Percentiles rank a stretch among this genome's conserved stretches.
Evolutionary conservation across 78 protist genomes (phyloP).

Genomic region (Isochrysis galbana): DNA sequence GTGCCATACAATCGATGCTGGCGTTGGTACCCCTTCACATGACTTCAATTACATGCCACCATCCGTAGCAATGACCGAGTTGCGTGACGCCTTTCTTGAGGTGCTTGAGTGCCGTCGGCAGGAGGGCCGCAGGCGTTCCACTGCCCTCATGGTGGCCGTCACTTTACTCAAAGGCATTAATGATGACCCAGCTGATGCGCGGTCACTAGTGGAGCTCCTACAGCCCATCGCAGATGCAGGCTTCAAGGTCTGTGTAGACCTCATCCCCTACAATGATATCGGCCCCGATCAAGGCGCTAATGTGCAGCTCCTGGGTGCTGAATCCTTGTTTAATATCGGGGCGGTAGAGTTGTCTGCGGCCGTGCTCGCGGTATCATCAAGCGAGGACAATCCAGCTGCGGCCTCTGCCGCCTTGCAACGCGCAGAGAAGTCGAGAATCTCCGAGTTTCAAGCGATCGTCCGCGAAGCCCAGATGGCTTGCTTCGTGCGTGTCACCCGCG

Average conservation of each 20-base stretch:
- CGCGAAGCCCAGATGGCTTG: neutral
- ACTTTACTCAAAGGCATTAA: neutral
- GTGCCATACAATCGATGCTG: too few relatives aligned
- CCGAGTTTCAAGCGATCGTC: neutral
- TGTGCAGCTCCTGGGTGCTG: too few relatives aligned
- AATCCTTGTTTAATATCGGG: too few relatives aligned
- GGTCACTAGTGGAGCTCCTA: neutral
- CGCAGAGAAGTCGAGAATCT: too few relatives aligned
- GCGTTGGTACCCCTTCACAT: too few relatives aligned
- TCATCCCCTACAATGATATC: slow-evolving; percentile 3
- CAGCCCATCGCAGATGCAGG: neutral
- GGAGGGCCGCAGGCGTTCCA: neutral
- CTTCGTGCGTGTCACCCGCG: neutral
- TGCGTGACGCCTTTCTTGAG: neutral
- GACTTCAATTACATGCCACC: too few relatives aligned
- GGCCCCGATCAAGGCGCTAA: neutral
- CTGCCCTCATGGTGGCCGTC: neutral
- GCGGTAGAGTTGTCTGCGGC: too few relatives aligned
- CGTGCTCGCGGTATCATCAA: too few relatives aligned
- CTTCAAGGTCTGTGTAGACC: neutral
- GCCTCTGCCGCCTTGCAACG: too few relatives aligned
- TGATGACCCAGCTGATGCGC: neutral
- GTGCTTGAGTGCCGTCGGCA: neutral
- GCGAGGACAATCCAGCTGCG: too few relatives aligned
- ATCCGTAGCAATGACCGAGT: neutral